phyloP scores from a whole-genome alignment of 179 eudicot genomes.

The Beta macrorhiza region DNA sequence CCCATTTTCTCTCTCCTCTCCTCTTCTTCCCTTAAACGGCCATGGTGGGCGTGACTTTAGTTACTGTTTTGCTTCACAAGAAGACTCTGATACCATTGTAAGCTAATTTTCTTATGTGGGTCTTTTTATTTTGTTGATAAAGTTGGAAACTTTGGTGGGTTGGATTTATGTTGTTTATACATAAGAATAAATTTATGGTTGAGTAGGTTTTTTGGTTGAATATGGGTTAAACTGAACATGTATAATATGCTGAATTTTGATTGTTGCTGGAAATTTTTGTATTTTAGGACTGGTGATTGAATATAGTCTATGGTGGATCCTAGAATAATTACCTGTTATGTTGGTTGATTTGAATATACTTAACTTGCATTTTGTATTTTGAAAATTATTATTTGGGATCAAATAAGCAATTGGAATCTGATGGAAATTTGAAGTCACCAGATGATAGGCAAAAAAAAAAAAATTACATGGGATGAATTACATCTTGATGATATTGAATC shows the following conservation, averaged over 20 bases:
- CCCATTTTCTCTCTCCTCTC: constrained; percentile 8
- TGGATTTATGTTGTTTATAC: not conserved
- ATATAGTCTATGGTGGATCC: not conserved
- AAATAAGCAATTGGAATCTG: not conserved
- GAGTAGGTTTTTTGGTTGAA: not conserved
- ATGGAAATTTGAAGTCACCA: not conserved
- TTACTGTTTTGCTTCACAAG: constrained; percentile 18
- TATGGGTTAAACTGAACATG: no score
- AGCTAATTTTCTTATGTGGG: not conserved
- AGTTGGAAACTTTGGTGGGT: not conserved
- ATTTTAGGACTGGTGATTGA: not conserved
- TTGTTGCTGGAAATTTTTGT: not conserved
- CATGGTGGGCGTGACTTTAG: constrained; percentile 17
- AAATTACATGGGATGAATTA: no score
- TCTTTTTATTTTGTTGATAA: constrained; percentile 6
- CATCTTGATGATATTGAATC: no score
- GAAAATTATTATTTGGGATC: not conserved
- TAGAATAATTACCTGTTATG: not conserved
- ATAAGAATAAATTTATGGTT: no score
- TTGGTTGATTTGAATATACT: not conserved
- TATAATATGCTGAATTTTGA: not conserved
- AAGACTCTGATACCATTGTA: constrained; percentile 19
- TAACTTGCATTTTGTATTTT: not conserved
- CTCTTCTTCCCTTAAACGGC: constrained; percentile 9
- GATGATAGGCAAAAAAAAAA: not conserved